Conservation (phyloP, 1,284 basidiomycete genomes). For the Coniferiporia sulphurascens region DNA sequence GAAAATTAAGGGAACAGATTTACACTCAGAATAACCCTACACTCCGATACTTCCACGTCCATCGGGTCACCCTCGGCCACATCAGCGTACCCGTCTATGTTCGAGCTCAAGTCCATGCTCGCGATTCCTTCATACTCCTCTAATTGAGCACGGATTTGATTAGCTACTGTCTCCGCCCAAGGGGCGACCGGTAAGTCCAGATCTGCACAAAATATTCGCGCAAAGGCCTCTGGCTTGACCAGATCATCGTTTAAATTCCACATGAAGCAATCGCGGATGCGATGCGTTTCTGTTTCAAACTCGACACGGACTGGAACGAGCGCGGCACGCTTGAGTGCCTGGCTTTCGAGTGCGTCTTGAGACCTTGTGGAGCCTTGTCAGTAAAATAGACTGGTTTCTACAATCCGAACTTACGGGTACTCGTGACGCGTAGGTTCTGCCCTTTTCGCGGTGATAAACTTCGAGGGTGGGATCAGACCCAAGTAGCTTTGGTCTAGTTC, state of each 20-base stretch:
- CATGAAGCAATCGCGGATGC: constrained; percentile 93
- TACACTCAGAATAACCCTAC: constrained; percentile 86
- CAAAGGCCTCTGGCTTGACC: constrained; percentile 82
- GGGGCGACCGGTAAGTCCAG: constrained; percentile 67
- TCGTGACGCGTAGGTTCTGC: constrained; percentile 61
- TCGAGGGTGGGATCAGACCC: constrained; percentile 78
- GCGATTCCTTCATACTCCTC: constrained; percentile 84
- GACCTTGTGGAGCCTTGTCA: constrained; percentile 39
- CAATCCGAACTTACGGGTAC: constrained; percentile 53
- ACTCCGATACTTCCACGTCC: constrained; percentile 70
- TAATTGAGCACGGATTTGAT: constrained; percentile 85
- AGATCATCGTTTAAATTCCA: constrained; percentile 89
- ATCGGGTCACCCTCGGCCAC: constrained; percentile 24
- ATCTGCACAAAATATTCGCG: constrained; percentile 82
- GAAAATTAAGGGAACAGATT: constrained; percentile 29
- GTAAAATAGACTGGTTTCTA: neutral
- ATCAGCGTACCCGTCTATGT: constrained; percentile 12
- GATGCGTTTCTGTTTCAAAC: constrained; percentile 87
- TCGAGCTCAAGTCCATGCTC: constrained; percentile 46
- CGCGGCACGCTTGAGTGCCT: constrained; percentile 60
- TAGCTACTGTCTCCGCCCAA: constrained; percentile 76
- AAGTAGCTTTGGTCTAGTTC: constrained; percentile 86
- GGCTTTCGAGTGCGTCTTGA: constrained; percentile 57
- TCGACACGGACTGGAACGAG: constrained; percentile 93
- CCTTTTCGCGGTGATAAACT: constrained; percentile 63